Evolutionary conservation across 495 filamentous ascomycete species (phyloP).

Genomic region (Cercophora scortea): DNA sequence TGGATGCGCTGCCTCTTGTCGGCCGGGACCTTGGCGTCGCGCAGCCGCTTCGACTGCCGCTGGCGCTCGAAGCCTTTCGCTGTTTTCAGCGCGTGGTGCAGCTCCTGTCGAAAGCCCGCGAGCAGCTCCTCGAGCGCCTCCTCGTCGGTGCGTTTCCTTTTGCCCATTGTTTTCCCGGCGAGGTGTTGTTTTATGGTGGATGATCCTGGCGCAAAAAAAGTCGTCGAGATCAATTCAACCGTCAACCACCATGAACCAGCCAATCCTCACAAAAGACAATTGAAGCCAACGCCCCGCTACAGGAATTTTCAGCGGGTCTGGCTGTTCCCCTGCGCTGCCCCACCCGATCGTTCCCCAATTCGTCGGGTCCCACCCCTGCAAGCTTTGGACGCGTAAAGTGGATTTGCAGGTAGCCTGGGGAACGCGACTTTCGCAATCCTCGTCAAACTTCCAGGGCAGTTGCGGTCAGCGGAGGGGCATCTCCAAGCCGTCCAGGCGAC

Average conservation of each 20-base stretch:
- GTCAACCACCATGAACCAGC: neutral
- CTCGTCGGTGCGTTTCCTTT: slow-evolving; percentile 36
- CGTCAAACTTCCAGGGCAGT: neutral
- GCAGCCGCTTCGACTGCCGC: slow-evolving; percentile 70
- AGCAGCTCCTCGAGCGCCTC: slow-evolving; percentile 46
- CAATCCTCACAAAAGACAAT: neutral
- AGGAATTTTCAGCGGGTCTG: slow-evolving; percentile 13
- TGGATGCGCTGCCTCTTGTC: slow-evolving; percentile 51
- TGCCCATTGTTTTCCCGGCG: slow-evolving; percentile 25
- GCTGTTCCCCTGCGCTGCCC: neutral
- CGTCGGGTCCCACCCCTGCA: too few species aligned
- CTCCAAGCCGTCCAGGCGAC: too few species aligned
- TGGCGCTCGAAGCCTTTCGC: slow-evolving; percentile 86
- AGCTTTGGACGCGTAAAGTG: slow-evolving; percentile 8
- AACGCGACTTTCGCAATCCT: slow-evolving; percentile 1
- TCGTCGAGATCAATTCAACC: neutral
- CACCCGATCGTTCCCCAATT: neutral
- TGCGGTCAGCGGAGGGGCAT: too few species aligned
- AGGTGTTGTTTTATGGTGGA: neutral
- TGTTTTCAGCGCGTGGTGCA: slow-evolving; percentile 64
- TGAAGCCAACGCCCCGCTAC: slow-evolving; percentile 5
- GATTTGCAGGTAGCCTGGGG: neutral
- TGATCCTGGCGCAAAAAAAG: neutral
- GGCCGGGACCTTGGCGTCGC: slow-evolving; percentile 51
- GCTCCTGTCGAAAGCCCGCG: slow-evolving; percentile 47